Evolutionary conservation across 176 grass and related monocot genomes (phyloP).

Genomic region (Microstegium vimineum): DNA sequence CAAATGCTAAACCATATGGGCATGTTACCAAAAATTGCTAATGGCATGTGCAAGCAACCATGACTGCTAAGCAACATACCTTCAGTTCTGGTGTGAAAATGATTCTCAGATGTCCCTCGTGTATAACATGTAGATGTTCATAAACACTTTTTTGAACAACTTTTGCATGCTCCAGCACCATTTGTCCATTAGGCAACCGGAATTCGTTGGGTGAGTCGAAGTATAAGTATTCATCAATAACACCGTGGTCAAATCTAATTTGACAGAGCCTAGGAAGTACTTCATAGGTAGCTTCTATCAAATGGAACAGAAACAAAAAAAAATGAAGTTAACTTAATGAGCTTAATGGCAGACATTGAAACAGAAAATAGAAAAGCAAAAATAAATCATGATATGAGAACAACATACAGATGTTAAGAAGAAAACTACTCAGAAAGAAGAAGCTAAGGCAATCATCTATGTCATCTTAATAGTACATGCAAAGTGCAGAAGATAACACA

Average conservation of each 20-base stretch:
- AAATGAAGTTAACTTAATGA: not conserved
- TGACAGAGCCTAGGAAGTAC: slow-evolving; percentile 92
- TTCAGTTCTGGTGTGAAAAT: slow-evolving; percentile 97
- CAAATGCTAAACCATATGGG: not conserved
- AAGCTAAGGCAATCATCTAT: not conserved
- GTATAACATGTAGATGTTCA: slow-evolving; percentile 87
- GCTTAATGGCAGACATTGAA: not conserved
- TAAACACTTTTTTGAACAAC: slow-evolving; percentile 91
- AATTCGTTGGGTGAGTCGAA: slow-evolving; percentile 84
- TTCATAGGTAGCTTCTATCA: slow-evolving; percentile 81
- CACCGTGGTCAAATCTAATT: slow-evolving; percentile 97
- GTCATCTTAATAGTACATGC: not conserved
- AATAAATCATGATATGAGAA: not conserved
- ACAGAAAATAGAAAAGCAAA: slow-evolving; percentile 10
- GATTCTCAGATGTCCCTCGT: slow-evolving; percentile 83
- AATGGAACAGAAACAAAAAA: slow-evolving; percentile 9
- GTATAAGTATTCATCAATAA: slow-evolving; percentile 81
- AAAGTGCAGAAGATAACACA: not conserved
- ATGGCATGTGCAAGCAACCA: slow-evolving; percentile 3
- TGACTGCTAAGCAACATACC: slow-evolving; percentile 35
- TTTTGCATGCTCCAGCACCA: slow-evolving; percentile 87
- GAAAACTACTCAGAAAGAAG: not conserved
- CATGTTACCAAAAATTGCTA: not conserved
- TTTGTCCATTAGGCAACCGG: slow-evolving; percentile 65
- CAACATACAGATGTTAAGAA: not conserved